Evolutionary conservation across 345 rosid genomes (phyloP), one percentile per base, ranked within the genome.

Genomic region (Geranium rotundifolium): DNA sequence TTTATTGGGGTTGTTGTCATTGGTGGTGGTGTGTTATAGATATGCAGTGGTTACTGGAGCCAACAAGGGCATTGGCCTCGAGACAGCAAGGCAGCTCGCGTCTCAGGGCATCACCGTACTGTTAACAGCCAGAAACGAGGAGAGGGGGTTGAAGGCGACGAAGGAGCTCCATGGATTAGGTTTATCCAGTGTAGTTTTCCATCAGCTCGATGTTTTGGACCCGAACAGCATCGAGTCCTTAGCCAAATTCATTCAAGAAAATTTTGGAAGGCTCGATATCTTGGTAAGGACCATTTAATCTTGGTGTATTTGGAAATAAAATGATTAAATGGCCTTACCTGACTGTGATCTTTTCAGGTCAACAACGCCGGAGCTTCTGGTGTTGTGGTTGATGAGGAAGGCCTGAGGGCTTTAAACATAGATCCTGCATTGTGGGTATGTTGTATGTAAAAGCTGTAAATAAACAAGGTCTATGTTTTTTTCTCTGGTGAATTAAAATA

Each of bases 331-430:
- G 10, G 27, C 14, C 59, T 8, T 34, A 8, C 41, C 41, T 34
- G 41, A 34, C 41, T 34, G 41, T 34, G 41, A 14, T 4, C 59
- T 54, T 9, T 27, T 64, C 78, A 75, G 79, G 88, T 79, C 14
- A 77, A 77, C 58, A 84, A 81, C 63, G 86, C 83, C 13, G 86
- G 77, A 62, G 73, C 70, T 37, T 67, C 66, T 5, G 82, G 80
- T 7, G 80, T 66, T 15, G 64, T 64, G 2, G 76, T 66, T 39
- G 78, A 79, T 39, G 81, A 63, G 63, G 78, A 79, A 23, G 65
- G 27, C 59, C 70, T 79, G 3, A 79, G 57, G 76, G 81, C 80
- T 17, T 17, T 80, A 59, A 72, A 80, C 23, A 75, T 84, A 67
- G 79, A 77, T 54, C 64, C 82, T 13, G 59, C 71, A 60, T 58